Conservation (phyloP, 352 stramenopile genomes). For the Pythium volutum region DNA sequence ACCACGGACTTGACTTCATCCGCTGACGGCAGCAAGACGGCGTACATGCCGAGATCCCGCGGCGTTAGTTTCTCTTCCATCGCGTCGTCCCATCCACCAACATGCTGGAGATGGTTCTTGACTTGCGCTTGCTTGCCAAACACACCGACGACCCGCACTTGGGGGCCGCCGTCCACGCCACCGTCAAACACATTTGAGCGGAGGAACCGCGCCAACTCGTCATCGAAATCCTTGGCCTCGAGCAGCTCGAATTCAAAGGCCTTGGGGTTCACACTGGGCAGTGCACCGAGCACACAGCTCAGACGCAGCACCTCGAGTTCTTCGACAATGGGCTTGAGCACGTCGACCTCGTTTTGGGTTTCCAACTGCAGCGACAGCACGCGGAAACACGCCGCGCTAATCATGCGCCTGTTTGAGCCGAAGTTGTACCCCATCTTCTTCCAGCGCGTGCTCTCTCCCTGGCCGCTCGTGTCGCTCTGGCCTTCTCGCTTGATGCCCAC, state of each 20-base stretch:
- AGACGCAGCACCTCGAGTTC: slow-evolving; percentile 73
- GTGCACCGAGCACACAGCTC: slow-evolving; percentile 46
- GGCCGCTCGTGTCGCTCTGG: neutral
- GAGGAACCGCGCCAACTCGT: slow-evolving; percentile 56
- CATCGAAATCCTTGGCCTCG: slow-evolving; percentile 49
- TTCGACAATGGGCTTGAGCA: slow-evolving; percentile 63
- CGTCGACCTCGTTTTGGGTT: slow-evolving; percentile 60
- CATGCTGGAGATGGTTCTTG: slow-evolving; percentile 33
- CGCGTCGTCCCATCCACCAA: slow-evolving; percentile 42
- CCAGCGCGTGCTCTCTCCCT: neutral
- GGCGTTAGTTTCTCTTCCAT: slow-evolving; percentile 33
- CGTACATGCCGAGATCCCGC: slow-evolving; percentile 58
- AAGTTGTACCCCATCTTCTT: neutral
- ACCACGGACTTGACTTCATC: slow-evolving; percentile 24
- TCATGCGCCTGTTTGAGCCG: neutral
- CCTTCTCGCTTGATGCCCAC: neutral
- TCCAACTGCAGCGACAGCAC: slow-evolving; percentile 49
- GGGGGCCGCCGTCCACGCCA: neutral
- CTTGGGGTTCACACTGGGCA: slow-evolving; percentile 37
- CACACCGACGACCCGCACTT: slow-evolving; percentile 38
- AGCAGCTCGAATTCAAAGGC: slow-evolving; percentile 54
- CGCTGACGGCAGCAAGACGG: slow-evolving; percentile 24
- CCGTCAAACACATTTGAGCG: slow-evolving; percentile 42
- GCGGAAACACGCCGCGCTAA: slow-evolving; percentile 35
- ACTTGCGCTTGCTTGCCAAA: slow-evolving; percentile 65